Conservation (phyloP, 176 grass and related monocot species). For the bread wheat (Triticum aestivum) region IWGSC_CS_RefSeq_v2.1 NC_057806.1:11888713-11889212, state of each 20-base stretch:
- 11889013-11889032: slow-evolving; percentile 76
- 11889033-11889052: slow-evolving; percentile 98
- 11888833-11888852: slow-evolving; percentile 93
- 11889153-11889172: slow-evolving; percentile 92
- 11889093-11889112: background rate
- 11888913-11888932: background rate
- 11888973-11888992: slow-evolving; percentile 99
- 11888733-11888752: background rate
- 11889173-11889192: slow-evolving; percentile 95
- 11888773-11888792: background rate
- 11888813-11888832: slow-evolving; percentile 94
- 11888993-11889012: slow-evolving; percentile 98
- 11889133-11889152: slow-evolving; percentile 92
- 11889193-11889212: slow-evolving; percentile 85
- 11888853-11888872: slow-evolving; percentile 90
- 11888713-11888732: background rate
- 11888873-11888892: slow-evolving; percentile 69
- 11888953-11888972: background rate
- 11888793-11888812: background rate
- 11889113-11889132: background rate
- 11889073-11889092: background rate
- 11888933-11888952: background rate
- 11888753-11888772: background rate
- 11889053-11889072: slow-evolving; percentile 41
- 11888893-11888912: background rate